Conservation (phyloP, 768 basidiomycete species). For the Mycena crocata region DNA sequence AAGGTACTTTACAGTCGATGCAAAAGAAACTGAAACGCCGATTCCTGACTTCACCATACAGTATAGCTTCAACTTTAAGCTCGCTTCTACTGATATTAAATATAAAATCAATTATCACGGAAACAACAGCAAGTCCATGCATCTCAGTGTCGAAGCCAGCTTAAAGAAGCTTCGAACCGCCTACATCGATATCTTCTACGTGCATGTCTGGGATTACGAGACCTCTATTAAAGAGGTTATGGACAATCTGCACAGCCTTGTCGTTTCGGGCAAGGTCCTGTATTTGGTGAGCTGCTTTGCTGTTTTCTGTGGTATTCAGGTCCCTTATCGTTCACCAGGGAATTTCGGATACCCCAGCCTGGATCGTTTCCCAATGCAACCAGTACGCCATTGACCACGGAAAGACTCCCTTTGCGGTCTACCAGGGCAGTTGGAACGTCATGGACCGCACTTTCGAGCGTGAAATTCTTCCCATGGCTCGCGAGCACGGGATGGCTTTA, state of each 20-base stretch:
- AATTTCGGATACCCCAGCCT: slow-evolving; percentile 49
- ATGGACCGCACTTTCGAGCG: slow-evolving; percentile 56
- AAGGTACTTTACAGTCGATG: slow-evolving; percentile 39
- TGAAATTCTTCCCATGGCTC: slow-evolving; percentile 56
- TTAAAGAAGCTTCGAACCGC: slow-evolving; percentile 54
- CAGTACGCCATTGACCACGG: slow-evolving; percentile 55
- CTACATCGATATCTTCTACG: slow-evolving; percentile 59
- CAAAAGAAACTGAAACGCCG: slow-evolving; percentile 28
- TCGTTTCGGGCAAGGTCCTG: slow-evolving; percentile 57
- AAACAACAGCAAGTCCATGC: slow-evolving; percentile 40
- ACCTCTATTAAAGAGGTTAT: slow-evolving; percentile 61
- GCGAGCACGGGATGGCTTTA: slow-evolving; percentile 46
- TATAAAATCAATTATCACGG: slow-evolving; percentile 7
- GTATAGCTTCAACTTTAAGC: slow-evolving; percentile 7
- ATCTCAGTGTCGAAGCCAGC: slow-evolving; percentile 47
- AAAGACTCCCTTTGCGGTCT: slow-evolving; percentile 58
- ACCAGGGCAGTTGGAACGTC: slow-evolving; percentile 54
- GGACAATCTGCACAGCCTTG: slow-evolving; percentile 58
- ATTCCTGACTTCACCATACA: slow-evolving; percentile 4
- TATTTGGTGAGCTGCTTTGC: slow-evolving; percentile 40
- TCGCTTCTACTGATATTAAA: slow-evolving; percentile 1
- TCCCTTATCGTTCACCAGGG: slow-evolving; percentile 37
- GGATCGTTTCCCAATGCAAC: slow-evolving; percentile 53
- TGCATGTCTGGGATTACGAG: slow-evolving; percentile 60
- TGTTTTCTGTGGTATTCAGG: neutral